phyloP scores from a whole-genome alignment of 129 eudicot species.

The Silybum marianum region DNA sequence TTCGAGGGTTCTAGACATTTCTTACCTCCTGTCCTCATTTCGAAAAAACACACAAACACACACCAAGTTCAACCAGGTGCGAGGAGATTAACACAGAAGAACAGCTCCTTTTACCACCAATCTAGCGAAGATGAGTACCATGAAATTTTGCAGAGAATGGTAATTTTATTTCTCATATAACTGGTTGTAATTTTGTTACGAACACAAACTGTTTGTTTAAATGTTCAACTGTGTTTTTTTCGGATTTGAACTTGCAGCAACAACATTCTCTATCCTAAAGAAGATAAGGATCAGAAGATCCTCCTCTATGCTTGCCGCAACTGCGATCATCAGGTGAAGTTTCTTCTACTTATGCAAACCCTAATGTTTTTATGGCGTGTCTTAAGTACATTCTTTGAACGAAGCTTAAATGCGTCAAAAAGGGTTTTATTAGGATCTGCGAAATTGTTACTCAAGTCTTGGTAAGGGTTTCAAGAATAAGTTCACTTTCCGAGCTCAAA shows the following conservation, averaged over 20 bases:
- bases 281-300: constrained; percentile 77
- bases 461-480: not conserved
- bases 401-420: not conserved
- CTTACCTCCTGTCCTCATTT: not conserved
- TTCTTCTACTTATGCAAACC: constrained; percentile 15
- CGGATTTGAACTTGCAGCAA: constrained; percentile 47
- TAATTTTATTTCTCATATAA: constrained; percentile 15
- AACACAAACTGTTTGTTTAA: constrained; percentile 17
- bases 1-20: not conserved
- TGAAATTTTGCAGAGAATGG: constrained; percentile 98
- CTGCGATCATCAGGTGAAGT: constrained; percentile 87
- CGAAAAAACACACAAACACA: not conserved
- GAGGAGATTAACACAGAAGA: constrained; percentile 4
- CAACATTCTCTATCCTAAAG: constrained; percentile 91
- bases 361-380: not conserved
- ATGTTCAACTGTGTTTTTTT: not conserved
- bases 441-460: not conserved
- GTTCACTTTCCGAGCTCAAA: not conserved
- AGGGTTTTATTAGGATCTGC: not conserved
- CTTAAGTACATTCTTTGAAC: not conserved
- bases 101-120: constrained; percentile 6
- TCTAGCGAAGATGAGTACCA: constrained; percentile 83
- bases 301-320: constrained; percentile 95
- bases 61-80: not conserved
- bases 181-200: not conserved